Conservation (phyloP, 1,284 basidiomycete genomes). For the Irpex rosettiformis region DNA sequence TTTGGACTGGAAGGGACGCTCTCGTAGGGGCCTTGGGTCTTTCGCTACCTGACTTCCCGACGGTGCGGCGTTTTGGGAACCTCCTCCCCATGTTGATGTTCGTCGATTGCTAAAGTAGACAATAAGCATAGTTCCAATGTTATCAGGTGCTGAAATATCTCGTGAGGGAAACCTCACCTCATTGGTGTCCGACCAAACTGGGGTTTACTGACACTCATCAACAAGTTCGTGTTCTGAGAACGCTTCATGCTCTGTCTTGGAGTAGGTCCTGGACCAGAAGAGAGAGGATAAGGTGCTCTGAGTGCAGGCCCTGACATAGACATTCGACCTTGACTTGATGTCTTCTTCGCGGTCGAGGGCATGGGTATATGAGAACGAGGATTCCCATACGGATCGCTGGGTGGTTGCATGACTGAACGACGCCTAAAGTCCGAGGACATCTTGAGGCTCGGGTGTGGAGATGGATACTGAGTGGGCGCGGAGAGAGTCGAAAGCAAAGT, state of each 20-base stretch:
- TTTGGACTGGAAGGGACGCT: slow-evolving; percentile 64
- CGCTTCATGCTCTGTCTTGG: slow-evolving; percentile 64
- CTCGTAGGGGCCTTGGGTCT: slow-evolving; percentile 74
- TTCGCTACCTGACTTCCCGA: slow-evolving; percentile 49
- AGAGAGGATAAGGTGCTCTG: slow-evolving; percentile 50
- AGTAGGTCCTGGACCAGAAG: slow-evolving; percentile 42
- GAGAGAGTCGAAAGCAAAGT: background rate
- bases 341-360: slow-evolving; percentile 69
- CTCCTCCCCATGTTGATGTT: slow-evolving; percentile 63
- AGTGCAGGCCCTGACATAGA: slow-evolving; percentile 66
- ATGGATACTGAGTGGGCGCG: background rate
- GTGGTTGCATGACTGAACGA: slow-evolving; percentile 56
- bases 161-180: slow-evolving; percentile 42
- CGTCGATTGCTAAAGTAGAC: slow-evolving; percentile 50
- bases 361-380: slow-evolving; percentile 38
- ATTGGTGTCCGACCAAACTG: slow-evolving; percentile 74
- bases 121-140: background rate
- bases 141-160: background rate
- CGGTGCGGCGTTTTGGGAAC: slow-evolving; percentile 40
- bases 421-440: slow-evolving; percentile 46
- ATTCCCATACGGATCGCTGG: slow-evolving; percentile 48
- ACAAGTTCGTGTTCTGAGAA: slow-evolving; percentile 61
- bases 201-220: slow-evolving; percentile 66
- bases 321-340: slow-evolving; percentile 49
- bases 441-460: background rate